These are phyloP conservation scores for Mortierella sp. DNA, from an alignment of 371 early-diverging fungal genomes.

Conservation along the genomic window DNA sequence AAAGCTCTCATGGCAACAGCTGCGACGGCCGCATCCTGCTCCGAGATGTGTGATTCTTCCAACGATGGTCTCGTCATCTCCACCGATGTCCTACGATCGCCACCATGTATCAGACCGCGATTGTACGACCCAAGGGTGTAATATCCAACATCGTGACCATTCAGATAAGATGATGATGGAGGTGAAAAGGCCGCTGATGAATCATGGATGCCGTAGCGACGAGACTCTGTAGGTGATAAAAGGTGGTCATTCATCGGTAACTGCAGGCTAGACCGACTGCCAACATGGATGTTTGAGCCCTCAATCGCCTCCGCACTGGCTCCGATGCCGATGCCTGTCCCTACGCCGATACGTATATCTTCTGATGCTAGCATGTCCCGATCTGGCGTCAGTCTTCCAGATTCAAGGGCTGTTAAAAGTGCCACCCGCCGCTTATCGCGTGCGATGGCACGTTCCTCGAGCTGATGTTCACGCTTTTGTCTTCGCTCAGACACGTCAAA, in stretches of 20 bases:
- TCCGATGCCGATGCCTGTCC: conserved; percentile 21
- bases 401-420: conserved; percentile 24
- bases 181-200: conserved; percentile 20
- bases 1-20: conserved; percentile 44
- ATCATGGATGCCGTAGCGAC: conserved; percentile 42
- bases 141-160: neutral
- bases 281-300: conserved; percentile 23
- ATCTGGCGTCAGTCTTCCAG: conserved; percentile 32
- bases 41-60: conserved; percentile 39
- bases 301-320: conserved; percentile 30
- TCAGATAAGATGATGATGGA: neutral
- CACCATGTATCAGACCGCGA: conserved; percentile 12
- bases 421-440: conserved; percentile 31
- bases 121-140: conserved; percentile 19
- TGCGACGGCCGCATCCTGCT: conserved; percentile 50
- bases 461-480: conserved; percentile 35
- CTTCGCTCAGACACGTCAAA: conserved; percentile 47
- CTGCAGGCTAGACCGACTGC: conserved; percentile 48
- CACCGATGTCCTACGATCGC: conserved; percentile 11
- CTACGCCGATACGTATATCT: conserved; percentile 12
- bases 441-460: conserved; percentile 42
- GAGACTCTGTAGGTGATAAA: conserved; percentile 37
- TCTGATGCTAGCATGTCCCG: conserved; percentile 15
- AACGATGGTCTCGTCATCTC: conserved; percentile 32
- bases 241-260: conserved; percentile 46